phyloP scores from a whole-genome alignment of 495 filamentous ascomycete genomes.

The Astrothelium subdiscretum region DNA sequence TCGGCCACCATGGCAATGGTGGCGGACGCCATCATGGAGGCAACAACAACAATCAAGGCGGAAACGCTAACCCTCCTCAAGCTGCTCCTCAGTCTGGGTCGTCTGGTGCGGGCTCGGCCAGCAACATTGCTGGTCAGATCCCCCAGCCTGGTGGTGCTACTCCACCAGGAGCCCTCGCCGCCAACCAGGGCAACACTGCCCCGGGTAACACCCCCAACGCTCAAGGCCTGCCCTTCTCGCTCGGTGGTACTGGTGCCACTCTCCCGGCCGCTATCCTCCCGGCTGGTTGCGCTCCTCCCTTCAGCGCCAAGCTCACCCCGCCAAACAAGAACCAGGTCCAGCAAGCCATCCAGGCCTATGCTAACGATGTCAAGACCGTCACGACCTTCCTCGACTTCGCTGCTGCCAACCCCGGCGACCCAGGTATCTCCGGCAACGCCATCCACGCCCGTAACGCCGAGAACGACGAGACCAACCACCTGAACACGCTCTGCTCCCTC shows the following conservation, averaged over 20 bases:
- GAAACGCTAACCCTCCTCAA: neutral
- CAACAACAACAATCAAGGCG: neutral
- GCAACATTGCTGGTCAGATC: constrained; percentile 2
- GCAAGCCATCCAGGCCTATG: constrained; percentile 2
- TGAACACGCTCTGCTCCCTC: constrained; percentile 1
- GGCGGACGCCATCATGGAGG: neutral
- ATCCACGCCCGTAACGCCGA: constrained; percentile 2
- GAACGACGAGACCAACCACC: constrained; percentile 2
- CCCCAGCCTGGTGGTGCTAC: neutral
- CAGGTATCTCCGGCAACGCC: neutral
- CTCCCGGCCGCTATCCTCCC: constrained; percentile 1
- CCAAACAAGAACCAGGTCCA: neutral
- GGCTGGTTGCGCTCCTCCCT: neutral
- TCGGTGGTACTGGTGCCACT: neutral
- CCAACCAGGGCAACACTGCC: neutral
- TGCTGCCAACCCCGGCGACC: neutral
- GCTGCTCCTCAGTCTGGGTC: neutral
- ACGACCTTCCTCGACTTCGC: neutral
- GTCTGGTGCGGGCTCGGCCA: constrained; percentile 1
- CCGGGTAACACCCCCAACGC: neutral
- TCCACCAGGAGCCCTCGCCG: neutral
- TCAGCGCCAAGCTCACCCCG: neutral
- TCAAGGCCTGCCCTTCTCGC: neutral
- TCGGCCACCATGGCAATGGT: neutral
- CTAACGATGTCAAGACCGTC: constrained; percentile 2